Percentiles rank a stretch among this genome's conserved stretches.
Conservation (phyloP, 495 filamentous ascomycete genomes). For the Penicillium coprophilum region DNA sequence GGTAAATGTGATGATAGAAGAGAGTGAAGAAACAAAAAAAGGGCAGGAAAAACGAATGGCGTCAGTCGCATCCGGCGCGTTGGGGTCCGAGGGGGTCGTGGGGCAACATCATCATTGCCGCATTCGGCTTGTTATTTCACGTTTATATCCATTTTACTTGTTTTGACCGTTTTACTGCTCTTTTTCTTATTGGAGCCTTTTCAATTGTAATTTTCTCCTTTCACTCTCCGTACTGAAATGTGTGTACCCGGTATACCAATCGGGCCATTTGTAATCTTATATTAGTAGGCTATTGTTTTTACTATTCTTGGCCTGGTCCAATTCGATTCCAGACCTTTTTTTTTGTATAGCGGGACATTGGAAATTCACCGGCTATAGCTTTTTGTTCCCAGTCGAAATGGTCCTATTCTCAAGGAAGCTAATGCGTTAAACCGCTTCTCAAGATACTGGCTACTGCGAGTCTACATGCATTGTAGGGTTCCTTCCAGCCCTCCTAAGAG, state of each 20-base stretch:
- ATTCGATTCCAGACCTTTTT: constrained; percentile 1
- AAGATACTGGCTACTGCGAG: neutral
- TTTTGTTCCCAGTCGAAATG: neutral
- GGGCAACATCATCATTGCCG: constrained; percentile 38
- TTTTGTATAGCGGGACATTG: neutral
- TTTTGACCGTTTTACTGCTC: neutral
- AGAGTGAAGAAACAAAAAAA: constrained; percentile 14
- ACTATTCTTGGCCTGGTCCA: constrained; percentile 4
- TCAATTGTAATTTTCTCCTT: neutral
- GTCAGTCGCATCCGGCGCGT: constrained; percentile 38
- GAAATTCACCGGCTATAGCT: constrained; percentile 3
- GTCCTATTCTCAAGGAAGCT: neutral
- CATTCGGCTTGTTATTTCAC: constrained; percentile 19
- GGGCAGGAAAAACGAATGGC: constrained; percentile 29
- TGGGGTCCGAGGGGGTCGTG: constrained; percentile 46
- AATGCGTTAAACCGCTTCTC: neutral
- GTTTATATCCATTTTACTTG: neutral
- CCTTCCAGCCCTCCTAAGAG: neutral
- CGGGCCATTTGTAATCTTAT: neutral
- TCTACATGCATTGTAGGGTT: neutral
- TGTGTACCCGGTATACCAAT: neutral
- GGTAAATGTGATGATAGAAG: constrained; percentile 14
- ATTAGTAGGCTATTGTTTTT: constrained; percentile 4
- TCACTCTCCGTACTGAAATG: neutral
- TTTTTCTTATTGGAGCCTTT: neutral